phyloP scores from a whole-genome alignment of 345 rosid species.

The Geranium rotundifolium region DNA sequence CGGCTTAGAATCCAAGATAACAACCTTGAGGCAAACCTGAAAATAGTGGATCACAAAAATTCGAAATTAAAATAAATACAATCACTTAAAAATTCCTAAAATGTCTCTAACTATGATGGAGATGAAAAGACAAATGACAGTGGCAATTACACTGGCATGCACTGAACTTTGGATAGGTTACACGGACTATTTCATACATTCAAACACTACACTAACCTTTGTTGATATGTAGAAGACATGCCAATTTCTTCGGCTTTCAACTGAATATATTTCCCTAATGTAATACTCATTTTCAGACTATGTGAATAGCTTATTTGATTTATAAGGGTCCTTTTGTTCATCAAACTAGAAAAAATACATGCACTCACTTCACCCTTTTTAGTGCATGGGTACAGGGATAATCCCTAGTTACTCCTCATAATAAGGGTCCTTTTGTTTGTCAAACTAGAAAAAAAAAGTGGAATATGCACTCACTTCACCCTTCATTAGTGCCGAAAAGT shows the following conservation, averaged over 20 bases:
- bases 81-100: not conserved
- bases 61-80: constrained; percentile 1
- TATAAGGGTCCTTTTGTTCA: too few species aligned
- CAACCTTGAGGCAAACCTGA: constrained; percentile 64
- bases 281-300: not conserved
- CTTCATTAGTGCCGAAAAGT: too few species aligned
- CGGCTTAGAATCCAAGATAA: constrained; percentile 78
- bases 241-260: too few species aligned
- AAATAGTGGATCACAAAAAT: constrained; percentile 8
- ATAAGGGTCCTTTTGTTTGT: too few species aligned
- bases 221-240: not conserved
- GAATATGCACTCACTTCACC: too few species aligned
- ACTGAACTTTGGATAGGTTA: not conserved
- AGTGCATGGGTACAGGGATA: too few species aligned
- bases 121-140: not conserved
- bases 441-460: too few species aligned
- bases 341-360: too few species aligned
- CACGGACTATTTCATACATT: not conserved
- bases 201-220: not conserved
- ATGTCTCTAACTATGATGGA: not conserved
- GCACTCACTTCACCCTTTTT: too few species aligned
- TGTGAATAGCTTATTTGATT: too few species aligned
- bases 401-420: too few species aligned
- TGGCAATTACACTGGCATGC: not conserved
- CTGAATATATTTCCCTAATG: too few species aligned